A percentile compares a stretch with the other conserved stretches of the same genome.
Conservation (phyloP, 345 rosid genomes). For the Geranium rotundifolium region DNA sequence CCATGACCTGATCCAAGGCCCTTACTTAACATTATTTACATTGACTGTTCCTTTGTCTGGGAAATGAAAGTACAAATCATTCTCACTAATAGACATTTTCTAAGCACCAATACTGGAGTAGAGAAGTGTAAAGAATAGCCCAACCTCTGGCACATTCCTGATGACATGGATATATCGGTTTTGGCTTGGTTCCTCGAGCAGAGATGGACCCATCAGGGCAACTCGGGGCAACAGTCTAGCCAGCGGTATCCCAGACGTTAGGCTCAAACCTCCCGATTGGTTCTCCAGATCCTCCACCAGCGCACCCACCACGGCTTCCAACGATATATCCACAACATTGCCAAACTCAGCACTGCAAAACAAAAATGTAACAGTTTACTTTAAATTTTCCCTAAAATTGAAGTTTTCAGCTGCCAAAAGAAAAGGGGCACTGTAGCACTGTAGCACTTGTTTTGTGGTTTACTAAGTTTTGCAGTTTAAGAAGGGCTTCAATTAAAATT, state of each 20-base stretch:
- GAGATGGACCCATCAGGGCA: slow-evolving; percentile 38
- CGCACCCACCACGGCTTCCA: slow-evolving; percentile 39
- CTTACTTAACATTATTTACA: slow-evolving; percentile 9
- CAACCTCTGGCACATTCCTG: slow-evolving; percentile 49
- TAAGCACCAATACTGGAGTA: slow-evolving; percentile 54
- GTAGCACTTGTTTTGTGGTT: too few species aligned
- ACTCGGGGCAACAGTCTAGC: slow-evolving; percentile 75
- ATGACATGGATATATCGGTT: slow-evolving; percentile 51
- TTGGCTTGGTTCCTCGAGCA: slow-evolving; percentile 47
- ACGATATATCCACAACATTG: slow-evolving; percentile 43
- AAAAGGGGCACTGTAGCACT: neutral
- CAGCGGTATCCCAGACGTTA: slow-evolving; percentile 47
- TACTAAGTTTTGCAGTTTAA: neutral
- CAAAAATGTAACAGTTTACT: neutral
- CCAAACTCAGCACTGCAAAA: slow-evolving; percentile 66
- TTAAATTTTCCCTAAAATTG: neutral
- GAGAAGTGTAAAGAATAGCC: slow-evolving; percentile 73
- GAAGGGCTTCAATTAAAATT: too few species aligned
- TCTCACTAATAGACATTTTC: slow-evolving; percentile 11
- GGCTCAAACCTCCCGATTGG: slow-evolving; percentile 24
- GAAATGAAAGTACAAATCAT: slow-evolving; percentile 10
- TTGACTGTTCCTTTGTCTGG: slow-evolving; percentile 7
- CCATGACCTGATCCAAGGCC: too few species aligned
- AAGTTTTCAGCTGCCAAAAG: neutral
- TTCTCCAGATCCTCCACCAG: slow-evolving; percentile 43